Conservation (phyloP, 1,139 yeast species). For the Scheffersomyces quercinus region DNA sequence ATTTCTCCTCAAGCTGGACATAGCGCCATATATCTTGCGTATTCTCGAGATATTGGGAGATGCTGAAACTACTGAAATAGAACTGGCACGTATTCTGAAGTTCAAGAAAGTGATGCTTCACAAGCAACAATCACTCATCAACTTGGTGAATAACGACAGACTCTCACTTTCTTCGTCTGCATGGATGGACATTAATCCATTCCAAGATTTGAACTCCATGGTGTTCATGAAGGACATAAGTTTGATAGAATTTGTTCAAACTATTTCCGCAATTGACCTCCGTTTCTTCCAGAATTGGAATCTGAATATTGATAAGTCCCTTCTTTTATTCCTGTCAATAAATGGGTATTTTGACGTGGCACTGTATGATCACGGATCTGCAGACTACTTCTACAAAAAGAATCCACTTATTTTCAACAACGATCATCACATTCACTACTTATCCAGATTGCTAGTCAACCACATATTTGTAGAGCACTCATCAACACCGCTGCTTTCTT, state of each 20-base stretch:
- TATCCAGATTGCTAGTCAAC: constrained; percentile 68
- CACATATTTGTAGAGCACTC: constrained; percentile 62
- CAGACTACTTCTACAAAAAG: constrained; percentile 40
- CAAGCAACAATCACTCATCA: constrained; percentile 38
- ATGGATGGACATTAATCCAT: constrained; percentile 21
- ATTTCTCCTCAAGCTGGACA: constrained; percentile 38
- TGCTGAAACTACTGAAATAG: constrained; percentile 2
- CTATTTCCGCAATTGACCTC: constrained; percentile 58
- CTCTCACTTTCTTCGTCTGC: constrained; percentile 2
- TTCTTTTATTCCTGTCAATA: constrained; percentile 34
- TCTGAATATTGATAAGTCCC: constrained; percentile 57
- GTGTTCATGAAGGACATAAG: constrained; percentile 46
- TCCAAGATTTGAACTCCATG: constrained; percentile 32
- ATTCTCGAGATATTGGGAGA: constrained; percentile 31
- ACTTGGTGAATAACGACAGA: constrained; percentile 23
- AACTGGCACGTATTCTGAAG: constrained; percentile 12
- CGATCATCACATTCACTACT: constrained; percentile 66
- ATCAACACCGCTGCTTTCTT: constrained; percentile 8
- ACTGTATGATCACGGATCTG: constrained; percentile 1
- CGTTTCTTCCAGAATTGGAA: constrained; percentile 68
- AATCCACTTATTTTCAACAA: constrained; percentile 66
- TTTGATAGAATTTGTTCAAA: constrained; percentile 51
- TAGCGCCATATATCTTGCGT: constrained; percentile 41
- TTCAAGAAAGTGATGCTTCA: constrained; percentile 36
- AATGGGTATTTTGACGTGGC: constrained; percentile 13